Percentiles rank a stretch among this genome's conserved stretches.
phyloP scores from a whole-genome alignment of 768 basidiomycete genomes.

The Phallus indusiatus region DNA sequence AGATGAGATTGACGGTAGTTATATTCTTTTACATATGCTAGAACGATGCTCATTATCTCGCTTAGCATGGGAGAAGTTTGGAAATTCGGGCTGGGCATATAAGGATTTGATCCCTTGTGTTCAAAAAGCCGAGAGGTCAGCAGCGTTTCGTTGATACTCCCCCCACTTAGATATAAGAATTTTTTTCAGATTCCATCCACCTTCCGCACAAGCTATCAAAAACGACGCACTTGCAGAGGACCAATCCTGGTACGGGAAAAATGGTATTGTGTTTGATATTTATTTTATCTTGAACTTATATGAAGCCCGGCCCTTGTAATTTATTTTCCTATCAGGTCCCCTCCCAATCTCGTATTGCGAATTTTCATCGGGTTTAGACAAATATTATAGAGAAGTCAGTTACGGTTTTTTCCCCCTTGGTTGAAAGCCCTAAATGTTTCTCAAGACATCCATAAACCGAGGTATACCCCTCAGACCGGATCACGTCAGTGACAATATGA shows the following conservation, averaged over 20 bases:
- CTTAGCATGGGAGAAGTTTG: slow-evolving; percentile 30
- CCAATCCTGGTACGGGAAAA: slow-evolving; percentile 20
- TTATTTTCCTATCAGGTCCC: background rate
- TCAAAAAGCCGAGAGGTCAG: slow-evolving; percentile 29
- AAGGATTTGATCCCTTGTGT: slow-evolving; percentile 29
- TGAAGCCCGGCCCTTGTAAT: slow-evolving; percentile 9
- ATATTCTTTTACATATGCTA: slow-evolving; percentile 2
- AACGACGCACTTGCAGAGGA: slow-evolving; percentile 21
- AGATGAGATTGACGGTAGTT: background rate
- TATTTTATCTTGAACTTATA: background rate
- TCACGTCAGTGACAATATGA: background rate
- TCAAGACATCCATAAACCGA: background rate
- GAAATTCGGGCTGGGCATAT: slow-evolving; percentile 50
- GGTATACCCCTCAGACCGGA: background rate
- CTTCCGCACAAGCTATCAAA: slow-evolving; percentile 18
- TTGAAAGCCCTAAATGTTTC: background rate
- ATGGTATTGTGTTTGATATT: slow-evolving; percentile 15
- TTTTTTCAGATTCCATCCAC: slow-evolving; percentile 21
- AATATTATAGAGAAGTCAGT: background rate
- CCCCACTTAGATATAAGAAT: background rate
- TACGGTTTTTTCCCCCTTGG: background rate
- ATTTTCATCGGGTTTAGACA: background rate
- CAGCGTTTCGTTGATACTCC: background rate
- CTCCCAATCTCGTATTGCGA: background rate
- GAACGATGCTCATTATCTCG: slow-evolving; percentile 20